Base-by-base conservation (phyloP, 441 rosid species). In the Euphorbia celastroides region DNA sequence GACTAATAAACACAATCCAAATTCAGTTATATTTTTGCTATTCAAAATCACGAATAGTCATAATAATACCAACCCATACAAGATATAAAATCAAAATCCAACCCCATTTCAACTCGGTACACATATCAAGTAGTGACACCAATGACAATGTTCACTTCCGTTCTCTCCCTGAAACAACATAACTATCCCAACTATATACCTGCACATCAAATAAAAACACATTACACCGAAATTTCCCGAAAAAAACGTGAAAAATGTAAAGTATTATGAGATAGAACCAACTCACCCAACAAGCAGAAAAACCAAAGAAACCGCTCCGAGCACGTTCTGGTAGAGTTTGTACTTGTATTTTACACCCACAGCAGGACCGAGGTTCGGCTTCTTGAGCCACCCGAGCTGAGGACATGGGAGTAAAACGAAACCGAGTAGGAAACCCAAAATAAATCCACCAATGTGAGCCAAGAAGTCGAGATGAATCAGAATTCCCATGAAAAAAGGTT, bases 391-490 rank as follows among this genome's bases (percentile, higher is more conserved):
- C 11, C 93, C 97, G 41, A 78, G 80, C 71, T 88, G 97, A 25
- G 96, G 97, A 36, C 89, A 90, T 28, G 87, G 68, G 9, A 93
- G 72, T 62, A 93, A 71, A 58, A 85, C 75, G 62, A 94, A 88
- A 22, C 99, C 98, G 0, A 92, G 84, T 19, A 90, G 77, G 59
- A 92, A 90, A 11, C 99, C 98, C 0, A 93, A 55, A 22, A 82
- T 67, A 79, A 92, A 88, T 27, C 99, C 98, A 62, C 99, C 99
- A 11, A 94, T 87, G 69, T 94, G 97, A 2, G 97, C 91, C 64
- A 84, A 92, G 86, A 92, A 92, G 75, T 92, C 98, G 20, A 94
- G 92, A 57, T 77, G 84, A 61, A 97, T 98, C 72, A 94, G 97
- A 69, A 92, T 64, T 22, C 99, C 96, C 1, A 94, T 76, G 0